Evolutionary conservation across 306 rosid genomes (phyloP).

Genomic region (Canavalia ensiformis): DNA sequence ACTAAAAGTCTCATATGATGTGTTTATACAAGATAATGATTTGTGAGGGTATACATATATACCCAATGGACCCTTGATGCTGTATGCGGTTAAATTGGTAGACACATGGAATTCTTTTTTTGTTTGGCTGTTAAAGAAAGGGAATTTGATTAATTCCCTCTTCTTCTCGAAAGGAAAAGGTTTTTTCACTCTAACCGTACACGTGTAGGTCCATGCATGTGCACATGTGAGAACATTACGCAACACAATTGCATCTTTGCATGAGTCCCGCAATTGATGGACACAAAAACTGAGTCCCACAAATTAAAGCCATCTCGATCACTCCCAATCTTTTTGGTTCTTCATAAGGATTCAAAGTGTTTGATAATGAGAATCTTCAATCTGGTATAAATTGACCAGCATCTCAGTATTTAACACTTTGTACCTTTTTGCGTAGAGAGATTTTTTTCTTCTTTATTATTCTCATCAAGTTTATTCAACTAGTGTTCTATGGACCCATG

Average conservation of each 20-base stretch:
- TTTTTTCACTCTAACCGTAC: conserved; percentile 30
- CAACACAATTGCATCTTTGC: conserved; percentile 24
- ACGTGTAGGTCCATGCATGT: conserved; percentile 24
- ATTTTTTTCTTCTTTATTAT: background rate
- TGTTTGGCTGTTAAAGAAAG: conserved; percentile 13
- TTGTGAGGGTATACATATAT: background rate
- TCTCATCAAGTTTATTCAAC: background rate
- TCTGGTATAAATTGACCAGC: conserved; percentile 68
- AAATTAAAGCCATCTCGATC: conserved; percentile 50
- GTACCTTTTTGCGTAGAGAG: conserved; percentile 35
- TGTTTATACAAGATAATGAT: background rate
- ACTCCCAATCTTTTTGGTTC: conserved; percentile 52
- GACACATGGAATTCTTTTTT: conserved; percentile 22
- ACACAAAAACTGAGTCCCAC: conserved; percentile 51
- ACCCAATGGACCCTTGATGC: conserved; percentile 1
- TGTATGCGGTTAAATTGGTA: background rate
- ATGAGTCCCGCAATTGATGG: conserved; percentile 50
- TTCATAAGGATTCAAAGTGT: conserved; percentile 65
- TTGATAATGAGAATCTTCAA: conserved; percentile 62
- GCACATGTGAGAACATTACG: conserved; percentile 35
- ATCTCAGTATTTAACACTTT: conserved; percentile 50
- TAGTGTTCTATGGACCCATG: too few species aligned
- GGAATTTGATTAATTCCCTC: conserved; percentile 27
- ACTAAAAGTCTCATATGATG: too few species aligned
- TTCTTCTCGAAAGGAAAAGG: background rate